Conservation (phyloP, 345 rosid genomes). For the Erucastrum elatum region DNA sequence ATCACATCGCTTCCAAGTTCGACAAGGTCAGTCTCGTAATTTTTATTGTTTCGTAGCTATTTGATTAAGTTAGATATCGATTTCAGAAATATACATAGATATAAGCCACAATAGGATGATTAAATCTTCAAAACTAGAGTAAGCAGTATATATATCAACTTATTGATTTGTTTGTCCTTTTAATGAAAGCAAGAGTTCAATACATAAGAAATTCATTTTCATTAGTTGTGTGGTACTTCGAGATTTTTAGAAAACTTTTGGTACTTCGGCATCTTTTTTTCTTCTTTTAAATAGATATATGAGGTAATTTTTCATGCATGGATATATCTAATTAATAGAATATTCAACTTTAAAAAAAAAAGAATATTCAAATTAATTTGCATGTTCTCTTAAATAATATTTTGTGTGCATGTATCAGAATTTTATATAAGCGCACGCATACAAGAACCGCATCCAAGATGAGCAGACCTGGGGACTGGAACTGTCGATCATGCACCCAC, state of each 20-base stretch:
- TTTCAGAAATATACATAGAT: conserved; percentile 7
- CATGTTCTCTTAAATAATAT: not conserved
- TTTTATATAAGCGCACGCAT: conserved; percentile 7
- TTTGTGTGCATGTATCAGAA: conserved; percentile 18
- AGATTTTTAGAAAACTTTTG: not conserved
- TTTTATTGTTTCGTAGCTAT: conserved; percentile 5
- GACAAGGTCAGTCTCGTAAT: conserved; percentile 38
- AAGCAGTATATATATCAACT: not conserved
- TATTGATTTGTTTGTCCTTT: not conserved
- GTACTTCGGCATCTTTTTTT: not conserved
- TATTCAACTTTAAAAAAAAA: not conserved
- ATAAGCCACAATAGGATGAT: conserved; percentile 2
- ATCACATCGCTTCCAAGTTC: conserved; percentile 24
- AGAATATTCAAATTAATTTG: not conserved
- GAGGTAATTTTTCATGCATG: not conserved
- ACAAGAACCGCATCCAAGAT: conserved; percentile 36
- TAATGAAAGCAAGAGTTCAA: not conserved
- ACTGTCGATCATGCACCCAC: conserved; percentile 78
- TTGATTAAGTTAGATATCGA: not conserved
- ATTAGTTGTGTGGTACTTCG: conserved; percentile 9
- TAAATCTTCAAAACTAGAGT: not conserved
- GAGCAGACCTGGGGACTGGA: conserved; percentile 94
- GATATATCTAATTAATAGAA: not conserved
- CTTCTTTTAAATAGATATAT: not conserved
- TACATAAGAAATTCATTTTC: not conserved